Base-by-base conservation (phyloP, 139 green algal genomes). In the Gonium pectorale region DNA sequence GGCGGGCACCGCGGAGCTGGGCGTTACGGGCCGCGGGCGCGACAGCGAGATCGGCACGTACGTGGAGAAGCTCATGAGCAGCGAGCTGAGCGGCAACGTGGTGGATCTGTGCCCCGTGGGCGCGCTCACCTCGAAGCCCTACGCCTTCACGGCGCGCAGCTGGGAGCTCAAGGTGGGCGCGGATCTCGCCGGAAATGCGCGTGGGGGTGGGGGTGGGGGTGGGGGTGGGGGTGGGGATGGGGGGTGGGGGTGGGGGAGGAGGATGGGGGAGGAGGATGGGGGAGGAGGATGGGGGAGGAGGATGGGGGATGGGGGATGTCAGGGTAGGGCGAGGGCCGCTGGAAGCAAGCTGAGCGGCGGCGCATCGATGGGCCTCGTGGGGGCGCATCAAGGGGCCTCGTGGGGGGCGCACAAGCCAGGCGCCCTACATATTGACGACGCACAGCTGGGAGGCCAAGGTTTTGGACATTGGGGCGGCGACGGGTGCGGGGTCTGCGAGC, bases 91-190 rank as follows among this genome's bases (percentile, higher is more conserved):
- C 62, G 97, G 97, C 87, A 99, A 99, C 84, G 97, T 99, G 22
- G 98, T 99, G 62, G 97, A 99, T 86, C 91, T 99, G 72, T 99
- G 97, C 92, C 97, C 97, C 46, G 97, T 99, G 68, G 97, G 97
- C 11, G 97, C 97, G 17, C 93, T 99, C 43, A 99, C 97, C 7
- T 95, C 89, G 71, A 99, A 99, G 94, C 97, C 97, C 2, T 95
- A 93, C 64, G 96, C 98, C 40, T 99, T 99, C 93, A 99, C 97
- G 43, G 94, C 93, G 24, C 94, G 97, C 62, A 95, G 93, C 87
- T 99, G 97, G 97, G 97, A 99, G 95, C 94, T 99, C 24, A 96
- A 96, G 90, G 75, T 82, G 40, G 29, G 75, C n/a, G n/a, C n/a
- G n/a, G n/a, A n/a, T n/a, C n/a, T n/a, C n/a, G 6, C 46, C 0